phyloP scores from a whole-genome alignment of 2,329 filamentous ascomycete genomes.

The Keithomyces neogunnii region DNA sequence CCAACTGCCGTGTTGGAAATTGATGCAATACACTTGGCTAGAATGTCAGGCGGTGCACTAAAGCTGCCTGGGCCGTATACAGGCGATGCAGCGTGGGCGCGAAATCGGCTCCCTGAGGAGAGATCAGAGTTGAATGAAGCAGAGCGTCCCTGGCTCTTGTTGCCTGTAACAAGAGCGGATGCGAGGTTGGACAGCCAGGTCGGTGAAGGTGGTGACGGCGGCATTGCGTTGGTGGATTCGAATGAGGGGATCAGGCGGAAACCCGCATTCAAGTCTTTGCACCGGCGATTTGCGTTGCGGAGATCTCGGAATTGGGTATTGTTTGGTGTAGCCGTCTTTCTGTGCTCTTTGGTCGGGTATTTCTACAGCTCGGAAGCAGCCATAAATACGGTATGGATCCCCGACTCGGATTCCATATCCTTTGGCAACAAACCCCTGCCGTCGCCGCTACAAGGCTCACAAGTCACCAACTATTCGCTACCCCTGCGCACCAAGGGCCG shows the following conservation, averaged over 20 bases:
- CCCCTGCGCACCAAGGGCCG: constrained; percentile 53
- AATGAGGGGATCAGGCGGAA: not conserved
- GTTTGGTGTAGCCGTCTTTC: constrained; percentile 16
- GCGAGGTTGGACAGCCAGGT: not conserved
- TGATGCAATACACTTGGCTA: not conserved
- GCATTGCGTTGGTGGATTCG: constrained; percentile 3
- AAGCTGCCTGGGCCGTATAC: not conserved
- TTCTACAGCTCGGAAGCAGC: constrained; percentile 34
- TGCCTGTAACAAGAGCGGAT: constrained; percentile 1
- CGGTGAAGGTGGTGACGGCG: not conserved
- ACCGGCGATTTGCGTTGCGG: not conserved
- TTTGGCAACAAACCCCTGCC: constrained; percentile 42
- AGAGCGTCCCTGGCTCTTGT: constrained; percentile 6
- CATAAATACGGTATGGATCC: constrained; percentile 37
- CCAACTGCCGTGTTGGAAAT: constrained; percentile 1
- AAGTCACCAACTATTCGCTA: constrained; percentile 40
- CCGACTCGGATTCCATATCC: constrained; percentile 35
- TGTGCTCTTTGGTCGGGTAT: constrained; percentile 26
- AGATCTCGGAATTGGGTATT: constrained; percentile 5
- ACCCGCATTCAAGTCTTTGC: too few relatives aligned
- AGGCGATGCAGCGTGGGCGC: constrained; percentile 1
- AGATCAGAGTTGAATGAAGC: not conserved
- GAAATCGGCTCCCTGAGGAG: not conserved
- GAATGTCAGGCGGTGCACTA: not conserved
- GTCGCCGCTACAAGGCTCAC: constrained; percentile 31